Evolutionary conservation across 2,329 filamentous ascomycete genomes (phyloP), one percentile per base, ranked within the genome.

Genomic region (Nannizzia gypsea): DNA sequence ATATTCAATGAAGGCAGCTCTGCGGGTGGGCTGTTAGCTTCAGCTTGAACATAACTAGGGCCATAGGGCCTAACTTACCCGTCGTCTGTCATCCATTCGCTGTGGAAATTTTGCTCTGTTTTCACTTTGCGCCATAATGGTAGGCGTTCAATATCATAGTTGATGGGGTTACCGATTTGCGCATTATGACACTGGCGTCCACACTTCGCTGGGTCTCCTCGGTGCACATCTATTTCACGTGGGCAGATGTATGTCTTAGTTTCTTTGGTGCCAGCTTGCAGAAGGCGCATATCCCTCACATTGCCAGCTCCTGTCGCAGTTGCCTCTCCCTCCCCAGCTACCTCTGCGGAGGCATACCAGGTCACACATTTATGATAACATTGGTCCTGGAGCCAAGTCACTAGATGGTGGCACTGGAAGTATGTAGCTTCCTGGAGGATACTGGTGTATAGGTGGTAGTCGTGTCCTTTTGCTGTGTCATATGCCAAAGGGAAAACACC

Each of bases 351-450:
- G 31, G 17, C 20, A n/a, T 20, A 9, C 31, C 36, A 57, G 17
- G 44, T 61, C 17, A 63, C 24, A 24, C 61, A 61, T 42, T 59
- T 57, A 6, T 59, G 24, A 28, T 59, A 63, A 28, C 40, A 57
- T 57, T 58, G 28, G n/a, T 63, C 57, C 54, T 61, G 40, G 9
- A 63, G 36, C 59, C 59, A 63, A 6, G 31, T 50, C 48, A 62
- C n/a, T 17, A 62, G 40, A 17, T 17, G 17, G 3, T 13, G 31
- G 28, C 59, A 59, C 59, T 63, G 59, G 34, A 63, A 63, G 50
- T 63, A 59, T 38, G 34, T 60, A 11, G 61, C 61, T 40, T 59
- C 61, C 24, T 63, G 48, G 1, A 61, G 54, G 17, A 63, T 46
- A n/a, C 26, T 42, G 20, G 52, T 54, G 44, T 63, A 63, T 3